Evolutionary conservation across 2,329 filamentous ascomycete genomes (phyloP), one percentile per base, ranked within the genome.

Genomic region (Dryadomyces quercivorus): DNA sequence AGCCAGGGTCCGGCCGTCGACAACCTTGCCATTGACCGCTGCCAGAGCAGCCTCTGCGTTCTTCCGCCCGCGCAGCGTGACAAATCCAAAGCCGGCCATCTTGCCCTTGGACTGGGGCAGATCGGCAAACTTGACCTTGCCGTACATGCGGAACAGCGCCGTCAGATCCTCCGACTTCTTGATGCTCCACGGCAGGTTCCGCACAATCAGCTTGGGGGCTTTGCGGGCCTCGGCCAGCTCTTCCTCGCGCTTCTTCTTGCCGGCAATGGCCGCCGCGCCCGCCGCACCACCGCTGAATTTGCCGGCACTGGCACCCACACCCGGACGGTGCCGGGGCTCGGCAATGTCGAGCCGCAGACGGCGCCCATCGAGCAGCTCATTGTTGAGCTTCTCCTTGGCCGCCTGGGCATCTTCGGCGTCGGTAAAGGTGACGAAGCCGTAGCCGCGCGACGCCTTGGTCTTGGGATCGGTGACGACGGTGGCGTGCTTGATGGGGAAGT

Each of bases 381-480:
- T 87, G 68, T 95, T 82, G 64, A 96, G 80, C 66, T 94, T 86
- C 55, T 85, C 80, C 65, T 87, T 80, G 18, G 93, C 94, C 59
- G 84, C 80, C 60, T 84, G 74, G 13, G 92, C 91, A 73, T 98
- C 93, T 60, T 96, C 91, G 34, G 86, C 80, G 66, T 98, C 93
- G 62, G 91, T 88, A 64, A 98, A 93, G 2, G 93, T 97, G 55
- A 98, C 92, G 69, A 98, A 98, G 53, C 93, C 93, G 68, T 90
- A 98, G 18, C 93, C 92, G 65, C 88, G 86, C 15, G 89, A 96
- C 61, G 84, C 75, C 65, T 95, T 95, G 2, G 91, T 95, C 60
- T 83, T 76, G 16, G 86, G 82, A 66, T 98, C 92, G 55, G 85
- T 72, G 43, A 98, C 90, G 5, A 95, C 90, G n/a, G 86, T 88